Evolutionary conservation across 257 asterid species (phyloP), one percentile per base, ranked within the genome.

Genomic region (Plantago ovata): DNA sequence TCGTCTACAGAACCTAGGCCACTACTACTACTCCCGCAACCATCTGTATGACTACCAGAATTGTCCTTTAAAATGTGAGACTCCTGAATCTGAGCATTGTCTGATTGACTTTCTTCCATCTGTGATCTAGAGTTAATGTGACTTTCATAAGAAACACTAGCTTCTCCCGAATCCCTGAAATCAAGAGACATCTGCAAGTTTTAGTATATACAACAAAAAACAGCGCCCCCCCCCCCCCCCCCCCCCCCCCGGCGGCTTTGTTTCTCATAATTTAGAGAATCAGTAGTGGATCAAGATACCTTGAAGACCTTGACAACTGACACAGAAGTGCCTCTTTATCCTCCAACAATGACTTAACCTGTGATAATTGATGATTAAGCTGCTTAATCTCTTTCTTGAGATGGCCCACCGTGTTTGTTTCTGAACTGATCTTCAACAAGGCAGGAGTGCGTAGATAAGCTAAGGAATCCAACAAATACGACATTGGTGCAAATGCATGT

Each of bases 401-500:
- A 73, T 64, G 81, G 64, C 78, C 81, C 74, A 79, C 81, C 32
- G 78, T 67, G 46, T 84, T 81, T 80, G 86, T 79, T 61, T 92
- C 94, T 39, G 86, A 77, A 76, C 95, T 84, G 72, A 92, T 84
- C 83, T 92, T 92, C 81, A 92, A 67, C 70, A 92, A 75, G 73
- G 95, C 94, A 62, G 98, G 98, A 84, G 84, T 81, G 64, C 97
- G 95, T 92, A 70, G 59, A 75, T 56, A 82, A 76, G 95, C 84
- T 80, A 92, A 92, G 96, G 87, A 84, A 65, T 36, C 75, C 55
- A 40, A 48, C 71, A 61, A 63, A 49, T 48, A 24, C 48, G 23
- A 45, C 50, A 41, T 43, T 39, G 53, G 38, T 51, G 22, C 38
- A 15, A 14, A 44, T 12, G 18, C 54, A 54, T 60, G 63, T 38